A percentile compares a stretch with the other conserved stretches of the same genome.
Conservation (phyloP, 306 rosid genomes). For the Acacia melanoxylon region DNA sequence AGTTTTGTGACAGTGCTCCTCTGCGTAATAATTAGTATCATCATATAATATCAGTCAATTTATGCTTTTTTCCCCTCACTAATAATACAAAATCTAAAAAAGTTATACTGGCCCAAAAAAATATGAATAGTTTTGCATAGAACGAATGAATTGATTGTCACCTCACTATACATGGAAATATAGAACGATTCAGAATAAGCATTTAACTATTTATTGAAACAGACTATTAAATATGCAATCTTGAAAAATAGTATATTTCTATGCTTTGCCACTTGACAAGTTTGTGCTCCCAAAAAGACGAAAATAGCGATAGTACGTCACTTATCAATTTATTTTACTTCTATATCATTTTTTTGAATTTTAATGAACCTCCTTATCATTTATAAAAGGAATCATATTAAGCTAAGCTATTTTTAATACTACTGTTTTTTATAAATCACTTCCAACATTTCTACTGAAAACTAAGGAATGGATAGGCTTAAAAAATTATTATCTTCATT, state of each 20-base stretch:
- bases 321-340: too few relatives aligned
- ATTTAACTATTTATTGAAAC: background rate
- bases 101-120: background rate
- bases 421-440: too few relatives aligned
- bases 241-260: background rate
- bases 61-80: background rate
- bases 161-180: background rate
- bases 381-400: too few relatives aligned
- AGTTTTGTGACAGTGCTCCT: conserved; percentile 60
- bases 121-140: background rate
- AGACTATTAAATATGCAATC: too few relatives aligned
- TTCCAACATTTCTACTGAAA: too few relatives aligned
- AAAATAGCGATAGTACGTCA: background rate
- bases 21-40: conserved; percentile 33
- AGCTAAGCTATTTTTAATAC: too few relatives aligned
- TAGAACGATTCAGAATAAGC: background rate
- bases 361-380: too few relatives aligned
- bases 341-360: too few relatives aligned
- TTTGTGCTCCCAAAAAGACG: background rate
- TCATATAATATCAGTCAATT: background rate
- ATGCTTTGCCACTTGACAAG: background rate
- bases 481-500: too few relatives aligned
- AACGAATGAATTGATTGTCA: background rate
- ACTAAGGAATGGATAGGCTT: too few relatives aligned
- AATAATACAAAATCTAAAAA: too few relatives aligned